Percentiles rank a stretch among this genome's conserved stretches.
phyloP scores from a whole-genome alignment of 495 filamentous ascomycete genomes.

The Hyphodiscus hymeniophilus region DNA sequence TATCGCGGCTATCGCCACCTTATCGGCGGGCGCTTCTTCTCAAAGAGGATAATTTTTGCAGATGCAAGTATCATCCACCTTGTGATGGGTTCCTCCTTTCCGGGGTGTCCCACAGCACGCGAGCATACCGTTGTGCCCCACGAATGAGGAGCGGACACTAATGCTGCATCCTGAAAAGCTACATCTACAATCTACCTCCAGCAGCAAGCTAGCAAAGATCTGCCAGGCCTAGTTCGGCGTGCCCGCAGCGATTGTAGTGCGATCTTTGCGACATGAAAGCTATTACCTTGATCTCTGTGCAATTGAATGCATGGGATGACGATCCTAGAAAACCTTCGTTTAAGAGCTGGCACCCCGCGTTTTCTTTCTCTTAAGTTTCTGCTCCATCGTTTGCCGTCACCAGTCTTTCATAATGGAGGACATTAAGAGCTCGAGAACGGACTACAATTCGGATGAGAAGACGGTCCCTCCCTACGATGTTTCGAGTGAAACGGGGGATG shows the following conservation, averaged over 20 bases:
- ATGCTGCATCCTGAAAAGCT: not conserved
- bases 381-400: not conserved
- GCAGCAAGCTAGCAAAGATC: not conserved
- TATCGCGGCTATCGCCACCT: not conserved
- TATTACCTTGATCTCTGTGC: not conserved
- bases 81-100: not conserved
- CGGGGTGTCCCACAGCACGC: not conserved
- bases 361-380: not conserved
- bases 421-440: not conserved
- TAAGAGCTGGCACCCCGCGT: not conserved
- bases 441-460: constrained; percentile 5
- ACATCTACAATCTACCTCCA: not conserved
- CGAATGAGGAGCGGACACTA: not conserved
- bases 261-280: not conserved
- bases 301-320: not conserved
- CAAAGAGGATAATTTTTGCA: constrained; percentile 4
- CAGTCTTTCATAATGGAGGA: not conserved
- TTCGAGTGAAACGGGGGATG: not conserved
- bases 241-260: not conserved
- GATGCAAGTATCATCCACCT: not conserved
- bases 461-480: constrained; percentile 2
- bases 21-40: constrained; percentile 5
- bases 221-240: too few relatives aligned
- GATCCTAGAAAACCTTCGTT: not conserved
- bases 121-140: not conserved